Conservation (phyloP, 2,329 filamentous ascomycete species). For the Colletotrichum sp. region DNA sequence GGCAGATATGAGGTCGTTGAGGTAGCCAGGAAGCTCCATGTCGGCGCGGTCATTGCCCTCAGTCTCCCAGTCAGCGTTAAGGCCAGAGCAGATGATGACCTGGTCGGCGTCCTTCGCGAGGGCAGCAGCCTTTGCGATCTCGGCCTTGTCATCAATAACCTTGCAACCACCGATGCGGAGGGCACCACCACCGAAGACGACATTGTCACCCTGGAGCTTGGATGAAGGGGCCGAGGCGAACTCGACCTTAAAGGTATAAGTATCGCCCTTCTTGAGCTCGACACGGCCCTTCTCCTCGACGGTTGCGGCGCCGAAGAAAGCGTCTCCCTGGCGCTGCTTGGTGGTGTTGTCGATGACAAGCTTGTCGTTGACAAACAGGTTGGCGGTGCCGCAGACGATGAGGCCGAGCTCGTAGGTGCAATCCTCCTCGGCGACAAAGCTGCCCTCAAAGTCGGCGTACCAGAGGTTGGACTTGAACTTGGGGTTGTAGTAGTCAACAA, state of each 20-base stretch:
- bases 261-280: slow-evolving; percentile 61
- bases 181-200: slow-evolving; percentile 62
- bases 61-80: slow-evolving; percentile 75
- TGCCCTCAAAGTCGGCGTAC: slow-evolving; percentile 67
- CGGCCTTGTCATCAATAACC: slow-evolving; percentile 59
- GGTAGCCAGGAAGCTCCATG: slow-evolving; percentile 72
- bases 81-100: slow-evolving; percentile 77
- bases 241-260: slow-evolving; percentile 63
- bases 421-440: slow-evolving; percentile 63
- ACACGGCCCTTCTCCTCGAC: slow-evolving; percentile 66
- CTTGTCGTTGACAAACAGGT: slow-evolving; percentile 66
- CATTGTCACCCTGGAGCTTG: slow-evolving; percentile 54
- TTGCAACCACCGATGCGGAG: slow-evolving; percentile 67
- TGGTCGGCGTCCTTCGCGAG: slow-evolving; percentile 75
- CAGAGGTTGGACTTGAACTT: slow-evolving; percentile 56
- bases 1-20: slow-evolving; percentile 69
- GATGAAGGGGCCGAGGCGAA: slow-evolving; percentile 65
- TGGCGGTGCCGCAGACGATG: slow-evolving; percentile 69
- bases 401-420: slow-evolving; percentile 69
- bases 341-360: slow-evolving; percentile 70
- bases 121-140: slow-evolving; percentile 70
- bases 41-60: slow-evolving; percentile 76
- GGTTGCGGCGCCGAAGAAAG: slow-evolving; percentile 70
- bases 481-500: slow-evolving; percentile 57
- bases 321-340: slow-evolving; percentile 64